A percentile compares a stretch with the other conserved stretches of the same genome.
These are phyloP conservation scores for Ophiostoma fasciatum DNA, from an alignment of 2,329 filamentous ascomycete species.

Conservation along the genomic window DNA sequence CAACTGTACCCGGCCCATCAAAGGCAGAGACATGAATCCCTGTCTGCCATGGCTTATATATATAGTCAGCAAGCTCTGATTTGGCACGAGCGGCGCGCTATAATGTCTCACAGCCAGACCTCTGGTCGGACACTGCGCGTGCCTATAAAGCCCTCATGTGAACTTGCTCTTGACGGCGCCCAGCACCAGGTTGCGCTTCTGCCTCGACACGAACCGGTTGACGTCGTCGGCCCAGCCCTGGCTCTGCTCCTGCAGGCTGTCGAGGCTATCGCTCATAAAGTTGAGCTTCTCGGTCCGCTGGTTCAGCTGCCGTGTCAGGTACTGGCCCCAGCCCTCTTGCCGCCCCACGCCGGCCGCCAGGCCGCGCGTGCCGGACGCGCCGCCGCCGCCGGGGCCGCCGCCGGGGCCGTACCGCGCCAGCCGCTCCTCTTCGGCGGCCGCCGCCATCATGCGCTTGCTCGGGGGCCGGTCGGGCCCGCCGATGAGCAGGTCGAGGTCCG, in stretches of 20 bases:
- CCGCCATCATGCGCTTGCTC: constrained; percentile 75
- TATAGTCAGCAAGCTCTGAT: too few species aligned
- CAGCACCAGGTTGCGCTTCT: constrained; percentile 74
- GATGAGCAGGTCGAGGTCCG: constrained; percentile 81
- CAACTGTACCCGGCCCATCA: too few species aligned
- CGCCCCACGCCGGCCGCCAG: constrained; percentile 10
- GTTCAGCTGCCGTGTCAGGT: constrained; percentile 74
- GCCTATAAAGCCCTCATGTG: too few species aligned
- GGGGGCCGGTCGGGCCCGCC: constrained; percentile 78
- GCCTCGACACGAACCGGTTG: constrained; percentile 68
- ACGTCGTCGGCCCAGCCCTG: constrained; percentile 78
- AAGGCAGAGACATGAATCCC: too few species aligned
- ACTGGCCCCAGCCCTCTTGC: constrained; percentile 58
- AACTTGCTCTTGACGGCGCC: constrained; percentile 52
- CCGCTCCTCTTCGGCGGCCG: constrained; percentile 60
- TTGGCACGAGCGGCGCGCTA: too few species aligned
- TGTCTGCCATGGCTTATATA: too few species aligned
- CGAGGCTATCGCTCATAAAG: constrained; percentile 72
- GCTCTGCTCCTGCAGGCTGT: constrained; percentile 66
- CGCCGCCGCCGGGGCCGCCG: constrained; percentile 19
- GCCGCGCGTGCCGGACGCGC: constrained; percentile 10
- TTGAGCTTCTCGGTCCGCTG: constrained; percentile 81
- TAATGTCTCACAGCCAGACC: too few species aligned
- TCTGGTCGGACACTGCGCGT: too few species aligned
- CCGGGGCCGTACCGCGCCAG: constrained; percentile 28